Percentiles rank a stretch among this genome's conserved stretches.
Evolutionary conservation across 495 filamentous ascomycete genomes (phyloP).

Genomic region (Aspergillus funiculosus): DNA sequence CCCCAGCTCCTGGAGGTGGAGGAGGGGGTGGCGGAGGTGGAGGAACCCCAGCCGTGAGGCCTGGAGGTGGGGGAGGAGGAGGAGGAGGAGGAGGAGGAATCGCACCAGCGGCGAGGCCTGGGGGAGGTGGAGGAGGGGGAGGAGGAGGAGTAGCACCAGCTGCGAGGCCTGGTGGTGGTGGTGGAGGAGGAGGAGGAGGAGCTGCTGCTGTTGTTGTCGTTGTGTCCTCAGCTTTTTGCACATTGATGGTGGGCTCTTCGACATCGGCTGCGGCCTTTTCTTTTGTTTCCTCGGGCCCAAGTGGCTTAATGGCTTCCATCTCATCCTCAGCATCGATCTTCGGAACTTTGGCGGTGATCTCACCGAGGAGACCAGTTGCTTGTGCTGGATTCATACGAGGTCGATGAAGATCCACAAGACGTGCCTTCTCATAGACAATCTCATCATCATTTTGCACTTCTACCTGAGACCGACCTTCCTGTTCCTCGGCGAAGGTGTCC

Average conservation of each 20-base stretch:
- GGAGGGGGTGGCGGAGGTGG: constrained; percentile 44
- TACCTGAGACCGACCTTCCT: constrained; percentile 29
- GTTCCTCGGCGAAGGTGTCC: constrained; percentile 29
- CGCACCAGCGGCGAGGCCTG: constrained; percentile 23
- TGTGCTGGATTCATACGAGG: constrained; percentile 71
- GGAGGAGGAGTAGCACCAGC: constrained; percentile 28
- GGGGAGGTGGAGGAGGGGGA: constrained; percentile 41
- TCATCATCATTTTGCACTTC: constrained; percentile 39
- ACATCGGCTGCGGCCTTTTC: constrained; percentile 37
- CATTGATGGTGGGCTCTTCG: constrained; percentile 20
- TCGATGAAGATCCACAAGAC: constrained; percentile 60
- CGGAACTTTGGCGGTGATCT: constrained; percentile 74
- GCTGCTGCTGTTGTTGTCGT: constrained; percentile 45
- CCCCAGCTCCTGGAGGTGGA: constrained; percentile 41
- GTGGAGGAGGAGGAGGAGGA: constrained; percentile 32
- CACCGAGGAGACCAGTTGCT: constrained; percentile 67
- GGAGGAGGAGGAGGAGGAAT: constrained; percentile 32
- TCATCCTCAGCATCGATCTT: constrained; percentile 66
- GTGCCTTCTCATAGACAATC: constrained; percentile 59
- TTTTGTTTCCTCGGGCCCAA: constrained; percentile 22
- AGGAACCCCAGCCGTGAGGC: constrained; percentile 31
- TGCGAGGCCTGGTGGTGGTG: constrained; percentile 35
- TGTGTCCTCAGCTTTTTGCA: constrained; percentile 23
- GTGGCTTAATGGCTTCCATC: constrained; percentile 49
- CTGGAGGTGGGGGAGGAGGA: constrained; percentile 15